Base-by-base conservation (phyloP, 2,329 filamentous ascomycete species). In the Aspergillus costaricaensis region DNA sequence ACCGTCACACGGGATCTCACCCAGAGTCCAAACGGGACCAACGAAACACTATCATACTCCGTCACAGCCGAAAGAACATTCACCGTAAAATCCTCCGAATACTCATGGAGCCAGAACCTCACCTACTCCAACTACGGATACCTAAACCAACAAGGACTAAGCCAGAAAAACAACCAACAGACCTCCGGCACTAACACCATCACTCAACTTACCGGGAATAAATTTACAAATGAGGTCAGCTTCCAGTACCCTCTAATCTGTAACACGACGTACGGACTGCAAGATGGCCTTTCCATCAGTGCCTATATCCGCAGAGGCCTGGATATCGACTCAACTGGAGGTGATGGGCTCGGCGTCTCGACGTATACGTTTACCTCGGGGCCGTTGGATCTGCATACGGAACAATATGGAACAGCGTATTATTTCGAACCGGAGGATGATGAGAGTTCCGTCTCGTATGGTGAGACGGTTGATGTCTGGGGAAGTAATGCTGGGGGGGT, bases 191-290 rank as follows among this genome's bases (percentile, higher is more conserved):
- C 72, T 14, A 61, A 61, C 23, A 65, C 55, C 5, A 65, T 69
- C 15, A 57, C 64, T 1, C 57, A 65, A 9, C 57, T 70, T 1
- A 82, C 84, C 50, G 65, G 57, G 5, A 59, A 57, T 2, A 61
- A 54, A 70, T 69, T 21, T 3, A 82, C 80, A 58, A 68, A 69
- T 9, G 63, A 68, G 17, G 74, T 77, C 25, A 72, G 63, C 4
- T 89, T 87, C 70, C 74, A 73, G 8, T 91, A 89, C 67, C 88
- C 88, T 0, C 73, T 91, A 0, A 81, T 78, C 66, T 84, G 85
- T 51, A 85, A 84, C 66, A 83, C 81, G 15, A 82, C 81, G 1
- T 83, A 82, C 57, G 70, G 72, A 12, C 80, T 25, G 1, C 80
- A 83, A 64, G 74, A 83, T 55, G 79, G 77, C n/a, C 74, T 85